These are phyloP conservation scores for Sechiopsis laciniata DNA, from an alignment of 306 rosid genomes.

Conservation along the genomic window DNA sequence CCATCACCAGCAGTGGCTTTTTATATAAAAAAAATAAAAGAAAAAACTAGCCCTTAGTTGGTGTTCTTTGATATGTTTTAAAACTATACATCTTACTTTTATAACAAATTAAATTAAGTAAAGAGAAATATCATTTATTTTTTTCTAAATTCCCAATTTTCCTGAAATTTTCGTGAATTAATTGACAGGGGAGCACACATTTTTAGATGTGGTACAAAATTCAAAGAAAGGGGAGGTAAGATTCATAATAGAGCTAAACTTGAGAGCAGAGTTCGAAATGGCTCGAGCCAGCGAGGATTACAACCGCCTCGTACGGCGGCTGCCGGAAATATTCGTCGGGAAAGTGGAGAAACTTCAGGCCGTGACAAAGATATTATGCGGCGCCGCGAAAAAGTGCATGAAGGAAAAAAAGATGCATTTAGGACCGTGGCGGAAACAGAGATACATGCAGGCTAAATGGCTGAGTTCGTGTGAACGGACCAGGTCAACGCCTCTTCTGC, in stretches of 20 bases:
- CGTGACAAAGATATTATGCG: constrained; percentile 55
- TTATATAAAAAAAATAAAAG: no score
- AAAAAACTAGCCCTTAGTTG: no score
- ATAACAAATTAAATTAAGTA: no score
- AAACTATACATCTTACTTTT: not conserved
- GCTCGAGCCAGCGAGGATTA: constrained; percentile 52
- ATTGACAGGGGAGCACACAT: constrained; percentile 58
- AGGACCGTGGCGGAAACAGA: constrained; percentile 91
- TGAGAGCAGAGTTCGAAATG: constrained; percentile 72
- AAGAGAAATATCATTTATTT: no score
- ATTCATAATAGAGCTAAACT: constrained; percentile 64
- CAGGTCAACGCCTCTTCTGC: constrained; percentile 29
- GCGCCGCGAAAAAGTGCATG: constrained; percentile 76
- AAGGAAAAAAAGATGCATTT: constrained; percentile 74
- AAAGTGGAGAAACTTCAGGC: constrained; percentile 54
- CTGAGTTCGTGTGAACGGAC: constrained; percentile 58
- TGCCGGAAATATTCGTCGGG: constrained; percentile 78
- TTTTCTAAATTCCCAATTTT: not conserved
- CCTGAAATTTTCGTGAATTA: no score
- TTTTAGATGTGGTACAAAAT: constrained; percentile 54
- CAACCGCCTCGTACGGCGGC: constrained; percentile 39
- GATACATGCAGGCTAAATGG: constrained; percentile 87
- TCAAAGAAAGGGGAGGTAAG: constrained; percentile 50
- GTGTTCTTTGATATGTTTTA: no score
- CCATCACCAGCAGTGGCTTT: no score